Evolutionary conservation across 192 early-diverging fungal genomes (phyloP).

Genomic region (Dispira parvispora): DNA sequence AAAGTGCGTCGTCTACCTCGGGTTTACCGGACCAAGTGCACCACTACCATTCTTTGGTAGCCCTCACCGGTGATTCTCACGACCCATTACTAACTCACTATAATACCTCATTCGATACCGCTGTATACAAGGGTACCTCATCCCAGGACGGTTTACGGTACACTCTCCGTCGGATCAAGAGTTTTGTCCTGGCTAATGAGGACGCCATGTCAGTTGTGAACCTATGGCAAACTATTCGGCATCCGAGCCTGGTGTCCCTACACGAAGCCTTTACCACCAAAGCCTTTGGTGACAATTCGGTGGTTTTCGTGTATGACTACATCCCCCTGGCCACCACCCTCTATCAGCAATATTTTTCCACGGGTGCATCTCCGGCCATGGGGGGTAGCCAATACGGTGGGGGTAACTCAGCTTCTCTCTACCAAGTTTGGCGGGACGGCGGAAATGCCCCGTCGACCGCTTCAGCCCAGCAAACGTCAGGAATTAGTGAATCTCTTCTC

Average conservation of each 20-base stretch:
- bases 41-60: constrained; percentile 63
- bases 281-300: constrained; percentile 90
- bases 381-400: too few species aligned
- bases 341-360: constrained; percentile 14
- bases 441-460: constrained; percentile 16
- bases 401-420: too few species aligned
- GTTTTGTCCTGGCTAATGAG: constrained; percentile 59
- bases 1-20: constrained; percentile 23
- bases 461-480: constrained; percentile 8
- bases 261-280: constrained; percentile 91
- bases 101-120: constrained; percentile 20
- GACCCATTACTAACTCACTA: too few species aligned
- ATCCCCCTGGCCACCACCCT: constrained; percentile 42
- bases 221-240: constrained; percentile 63
- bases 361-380: too few species aligned
- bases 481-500: constrained; percentile 47
- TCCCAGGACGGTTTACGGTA: constrained; percentile 76
- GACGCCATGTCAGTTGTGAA: constrained; percentile 69
- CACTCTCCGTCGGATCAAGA: constrained; percentile 63
- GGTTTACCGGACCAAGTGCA: constrained; percentile 65
- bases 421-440: too few species aligned
- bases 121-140: constrained; percentile 73
- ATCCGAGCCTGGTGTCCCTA: constrained; percentile 71
- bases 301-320: constrained; percentile 93
- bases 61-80: too few species aligned